Conservation (phyloP, 2,329 filamentous ascomycete genomes). For the Dothistroma pini region DNA sequence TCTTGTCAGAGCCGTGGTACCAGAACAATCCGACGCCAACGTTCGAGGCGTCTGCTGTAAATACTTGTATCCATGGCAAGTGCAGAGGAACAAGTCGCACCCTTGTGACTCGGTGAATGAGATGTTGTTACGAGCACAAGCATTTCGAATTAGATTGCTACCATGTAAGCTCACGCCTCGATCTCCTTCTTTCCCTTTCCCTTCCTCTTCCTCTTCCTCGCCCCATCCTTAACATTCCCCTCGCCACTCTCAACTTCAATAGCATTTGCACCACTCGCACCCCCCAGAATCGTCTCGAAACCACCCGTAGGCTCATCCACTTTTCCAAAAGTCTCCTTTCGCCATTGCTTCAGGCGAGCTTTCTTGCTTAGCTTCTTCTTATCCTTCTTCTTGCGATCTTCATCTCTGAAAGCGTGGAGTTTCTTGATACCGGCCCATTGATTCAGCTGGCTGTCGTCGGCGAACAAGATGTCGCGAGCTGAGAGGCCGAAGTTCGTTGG, state of each 20-base stretch:
- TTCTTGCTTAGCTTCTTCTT: slow-evolving; percentile 90
- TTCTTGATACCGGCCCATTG: slow-evolving; percentile 93
- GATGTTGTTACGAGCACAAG: too few species aligned
- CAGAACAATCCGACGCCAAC: too few species aligned
- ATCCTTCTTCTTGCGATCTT: slow-evolving; percentile 84
- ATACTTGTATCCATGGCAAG: too few species aligned
- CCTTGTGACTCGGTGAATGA: too few species aligned
- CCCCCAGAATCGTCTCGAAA: slow-evolving; percentile 35
- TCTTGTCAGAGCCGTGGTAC: too few species aligned
- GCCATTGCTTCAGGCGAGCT: slow-evolving; percentile 83
- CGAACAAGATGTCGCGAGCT: slow-evolving; percentile 84
- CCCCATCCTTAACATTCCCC: slow-evolving; percentile 13
- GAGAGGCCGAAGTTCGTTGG: slow-evolving; percentile 88
- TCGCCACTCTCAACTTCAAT: slow-evolving; percentile 29
- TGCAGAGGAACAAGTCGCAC: too few species aligned
- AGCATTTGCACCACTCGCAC: slow-evolving; percentile 26
- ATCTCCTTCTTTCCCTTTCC: slow-evolving; percentile 38
- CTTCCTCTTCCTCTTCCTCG: slow-evolving; percentile 28
- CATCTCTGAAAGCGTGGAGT: slow-evolving; percentile 81
- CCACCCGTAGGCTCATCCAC: slow-evolving; percentile 50
- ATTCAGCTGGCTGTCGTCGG: slow-evolving; percentile 81
- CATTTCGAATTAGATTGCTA: too few species aligned
- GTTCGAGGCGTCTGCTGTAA: too few species aligned
- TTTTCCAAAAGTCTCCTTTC: slow-evolving; percentile 62
- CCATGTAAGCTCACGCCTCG: slow-evolving; percentile 32